Evolutionary conservation across 148 eudicot genomes (phyloP), one percentile per base, ranked within the genome.

Genomic region (Bassia scoparia): DNA sequence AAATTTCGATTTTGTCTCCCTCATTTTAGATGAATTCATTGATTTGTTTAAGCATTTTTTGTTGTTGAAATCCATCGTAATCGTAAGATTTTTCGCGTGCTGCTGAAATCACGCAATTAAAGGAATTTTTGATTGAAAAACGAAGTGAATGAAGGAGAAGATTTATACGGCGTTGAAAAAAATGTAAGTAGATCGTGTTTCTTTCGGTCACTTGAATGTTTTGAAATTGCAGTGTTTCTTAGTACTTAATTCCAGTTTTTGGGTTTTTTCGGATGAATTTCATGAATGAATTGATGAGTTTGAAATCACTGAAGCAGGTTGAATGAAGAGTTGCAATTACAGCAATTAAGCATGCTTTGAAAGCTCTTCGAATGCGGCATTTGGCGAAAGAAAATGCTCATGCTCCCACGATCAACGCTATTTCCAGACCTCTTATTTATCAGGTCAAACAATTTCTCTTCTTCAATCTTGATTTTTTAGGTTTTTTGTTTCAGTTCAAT

Each of bases 281-380:
- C 1, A 35, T 67, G 41, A 59, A 52, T 61, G 18, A 38, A 5
- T 54, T 71, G 46, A 78, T 67, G 17, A 26, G 24, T 34, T 44
- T 37, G 41, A 37, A 37, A 3, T 37, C 3, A 37, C 41, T 37
- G 41, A 37, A 37, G 3, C 7, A 37, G 41, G 41, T 37, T 37
- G 41, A 37, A 37, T 37, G 41, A 7, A 37, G 41, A 37, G 41
- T 37, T 37, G 41, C 41, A 7, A 37, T 37, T 37, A 3, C 3
- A 37, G 41, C 41, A 37, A 37, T 37, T 7, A 37, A 37, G 41
- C 41, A 37, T 37, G 41, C 41, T 37, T 37, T 37, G 41, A 37
- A 37, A 37, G 88, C 97, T 35, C 90, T 95, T 64, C 81, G 89
- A 58, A 88, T 89, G 41, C 41, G 41, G 41, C 41, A 37, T 37